Percentiles rank a stretch among this genome's conserved stretches.
phyloP scores from a whole-genome alignment of 306 rosid genomes.

The Quercus berberidifolia region DNA sequence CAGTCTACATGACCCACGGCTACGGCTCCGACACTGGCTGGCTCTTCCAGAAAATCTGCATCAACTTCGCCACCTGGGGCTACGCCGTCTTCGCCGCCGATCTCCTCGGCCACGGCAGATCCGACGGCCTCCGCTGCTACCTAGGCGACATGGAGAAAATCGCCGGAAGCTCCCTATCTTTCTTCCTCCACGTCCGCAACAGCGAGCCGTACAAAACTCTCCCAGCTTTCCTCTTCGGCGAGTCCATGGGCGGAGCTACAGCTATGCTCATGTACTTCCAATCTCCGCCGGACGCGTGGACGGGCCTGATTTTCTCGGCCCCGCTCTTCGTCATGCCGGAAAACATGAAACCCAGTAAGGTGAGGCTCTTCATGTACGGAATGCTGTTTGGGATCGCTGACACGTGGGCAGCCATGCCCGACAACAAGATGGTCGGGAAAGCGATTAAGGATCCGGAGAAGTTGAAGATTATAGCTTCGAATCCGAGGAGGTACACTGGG shows the following conservation, averaged over 20 bases:
- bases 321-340: conserved; percentile 93
- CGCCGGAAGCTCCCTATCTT: conserved; percentile 72
- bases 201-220: conserved; percentile 41
- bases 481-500: conserved; percentile 86
- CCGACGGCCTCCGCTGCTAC: conserved; percentile 88
- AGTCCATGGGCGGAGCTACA: conserved; percentile 84
- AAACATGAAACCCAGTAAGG: conserved; percentile 80
- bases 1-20: conserved; percentile 91
- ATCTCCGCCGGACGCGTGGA: conserved; percentile 75
- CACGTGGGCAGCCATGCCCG: conserved; percentile 97
- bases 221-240: conserved; percentile 92
- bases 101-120: conserved; percentile 87
- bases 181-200: conserved; percentile 61
- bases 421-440: conserved; percentile 89
- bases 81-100: conserved; percentile 96
- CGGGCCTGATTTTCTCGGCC: conserved; percentile 85
- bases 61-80: conserved; percentile 77
- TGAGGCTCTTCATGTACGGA: conserved; percentile 59
- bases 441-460: conserved; percentile 80
- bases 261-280: conserved; percentile 79
- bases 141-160: conserved; percentile 79
- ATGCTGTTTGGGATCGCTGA: conserved; percentile 80
- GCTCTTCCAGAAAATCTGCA: conserved; percentile 93
- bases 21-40: conserved; percentile 98
- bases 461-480: conserved; percentile 73